Percentiles rank a stretch among this genome's conserved stretches.
phyloP scores from a whole-genome alignment of 228 moss, liverwort and hornwort species.

The Sphagnum fallax region DNA sequence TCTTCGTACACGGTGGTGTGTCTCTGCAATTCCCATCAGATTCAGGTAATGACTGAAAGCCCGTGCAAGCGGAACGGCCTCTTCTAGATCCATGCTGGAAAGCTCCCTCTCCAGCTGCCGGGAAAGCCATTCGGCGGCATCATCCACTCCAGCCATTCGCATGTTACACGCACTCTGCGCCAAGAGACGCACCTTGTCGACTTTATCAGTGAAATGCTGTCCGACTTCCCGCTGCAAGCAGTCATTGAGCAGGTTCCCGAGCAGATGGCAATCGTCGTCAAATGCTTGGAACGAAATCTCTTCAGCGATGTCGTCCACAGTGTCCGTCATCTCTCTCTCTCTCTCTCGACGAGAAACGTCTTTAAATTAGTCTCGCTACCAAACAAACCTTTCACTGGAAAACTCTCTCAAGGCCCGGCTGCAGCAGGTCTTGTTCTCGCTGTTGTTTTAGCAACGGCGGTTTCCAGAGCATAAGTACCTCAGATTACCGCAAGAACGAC shows the following conservation, averaged over 20 bases:
- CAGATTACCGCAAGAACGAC: no score
- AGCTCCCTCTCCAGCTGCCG: constrained; percentile 64
- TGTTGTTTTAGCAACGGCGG: no score
- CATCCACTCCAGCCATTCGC: constrained; percentile 71
- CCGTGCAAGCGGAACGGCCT: constrained; percentile 74
- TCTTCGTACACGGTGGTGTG: constrained; percentile 77
- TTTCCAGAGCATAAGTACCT: no score
- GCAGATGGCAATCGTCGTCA: constrained; percentile 74
- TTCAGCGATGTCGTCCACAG: constrained; percentile 82
- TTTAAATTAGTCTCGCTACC: no score
- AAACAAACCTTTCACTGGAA: no score
- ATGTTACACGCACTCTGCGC: constrained; percentile 85
- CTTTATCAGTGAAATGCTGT: constrained; percentile 71
- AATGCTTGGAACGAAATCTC: constrained; percentile 88
- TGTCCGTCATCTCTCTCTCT: constrained; percentile 53
- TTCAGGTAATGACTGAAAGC: constrained; percentile 86
- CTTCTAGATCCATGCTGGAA: constrained; percentile 80
- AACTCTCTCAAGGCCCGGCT: no score
- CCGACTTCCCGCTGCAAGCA: constrained; percentile 76
- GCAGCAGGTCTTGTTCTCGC: no score
- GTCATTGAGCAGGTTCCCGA: constrained; percentile 73
- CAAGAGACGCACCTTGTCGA: constrained; percentile 62
- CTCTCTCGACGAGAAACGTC: neutral
- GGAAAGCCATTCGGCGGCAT: constrained; percentile 70
- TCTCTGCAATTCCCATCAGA: constrained; percentile 89